These are phyloP conservation scores for Pyrenochaeta sp. DNA, from an alignment of 2,329 filamentous ascomycete species.

Conservation along the genomic window DNA sequence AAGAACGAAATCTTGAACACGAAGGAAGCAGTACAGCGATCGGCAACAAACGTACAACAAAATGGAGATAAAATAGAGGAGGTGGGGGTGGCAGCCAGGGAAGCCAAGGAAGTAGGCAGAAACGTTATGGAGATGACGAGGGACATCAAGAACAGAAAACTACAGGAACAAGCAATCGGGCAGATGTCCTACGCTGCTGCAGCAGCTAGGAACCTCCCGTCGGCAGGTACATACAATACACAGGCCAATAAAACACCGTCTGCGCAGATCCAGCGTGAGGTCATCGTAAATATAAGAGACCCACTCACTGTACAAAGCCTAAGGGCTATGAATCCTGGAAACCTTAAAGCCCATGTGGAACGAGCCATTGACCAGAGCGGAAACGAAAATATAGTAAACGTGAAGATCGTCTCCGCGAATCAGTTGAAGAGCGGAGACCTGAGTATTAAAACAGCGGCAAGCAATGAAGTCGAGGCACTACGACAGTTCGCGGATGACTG, in stretches of 20 bases:
- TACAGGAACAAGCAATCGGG: conserved; percentile 9
- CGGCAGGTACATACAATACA: conserved; percentile 25
- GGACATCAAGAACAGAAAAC: conserved; percentile 14
- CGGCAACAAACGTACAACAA: conserved; percentile 13
- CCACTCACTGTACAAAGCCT: conserved; percentile 19
- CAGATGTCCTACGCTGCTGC: conserved; percentile 14
- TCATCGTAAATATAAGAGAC: conserved; percentile 24
- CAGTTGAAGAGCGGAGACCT: conserved; percentile 28
- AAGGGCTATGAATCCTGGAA: conserved; percentile 16
- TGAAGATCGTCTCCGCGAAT: conserved; percentile 25
- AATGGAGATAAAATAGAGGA: conserved; percentile 17
- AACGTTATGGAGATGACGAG: conserved; percentile 11
- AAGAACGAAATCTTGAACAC: conserved; percentile 12
- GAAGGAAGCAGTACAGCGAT: conserved; percentile 7
- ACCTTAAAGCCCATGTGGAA: conserved; percentile 21
- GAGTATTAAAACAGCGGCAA: conserved; percentile 22
- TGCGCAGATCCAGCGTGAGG: conserved; percentile 18
- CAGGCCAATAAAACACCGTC: conserved; percentile 16
- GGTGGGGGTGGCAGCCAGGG: conserved; percentile 17
- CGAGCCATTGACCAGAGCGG: conserved; percentile 21
- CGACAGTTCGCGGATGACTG: conserved; percentile 20
- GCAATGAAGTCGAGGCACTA: conserved; percentile 20
- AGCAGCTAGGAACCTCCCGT: conserved; percentile 7
- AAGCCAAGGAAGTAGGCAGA: conserved; percentile 19
- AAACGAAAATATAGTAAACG: conserved; percentile 22